These are phyloP conservation scores for Zangia roseola DNA, from an alignment of 768 basidiomycete genomes.

Conservation along the genomic window DNA sequence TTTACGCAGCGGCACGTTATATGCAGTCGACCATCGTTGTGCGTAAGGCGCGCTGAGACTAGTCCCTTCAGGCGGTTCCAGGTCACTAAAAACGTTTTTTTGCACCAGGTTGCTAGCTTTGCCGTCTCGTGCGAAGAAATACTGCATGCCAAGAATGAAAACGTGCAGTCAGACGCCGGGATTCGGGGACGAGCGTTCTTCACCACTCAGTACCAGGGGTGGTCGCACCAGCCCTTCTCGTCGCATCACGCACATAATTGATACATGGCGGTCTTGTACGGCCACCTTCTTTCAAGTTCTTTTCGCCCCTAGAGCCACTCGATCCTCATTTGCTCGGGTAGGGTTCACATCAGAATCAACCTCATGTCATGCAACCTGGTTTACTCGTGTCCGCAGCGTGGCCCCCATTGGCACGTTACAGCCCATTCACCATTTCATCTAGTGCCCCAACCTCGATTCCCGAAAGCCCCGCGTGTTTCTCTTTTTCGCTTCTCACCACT, in stretches of 20 bases:
- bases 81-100: slow-evolving; percentile 10
- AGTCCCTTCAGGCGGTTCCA: background rate
- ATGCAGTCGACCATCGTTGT: background rate
- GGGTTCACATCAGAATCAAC: slow-evolving; percentile 34
- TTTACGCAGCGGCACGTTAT: slow-evolving; percentile 21
- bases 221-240: slow-evolving; percentile 1
- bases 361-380: slow-evolving; percentile 39
- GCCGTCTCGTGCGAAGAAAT: slow-evolving; percentile 6
- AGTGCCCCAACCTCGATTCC: slow-evolving; percentile 22
- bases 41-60: slow-evolving; percentile 4
- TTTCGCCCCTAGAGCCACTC: slow-evolving; percentile 34
- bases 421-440: slow-evolving; percentile 30
- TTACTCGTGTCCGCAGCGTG: slow-evolving; percentile 37
- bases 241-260: slow-evolving; percentile 12
- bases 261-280: slow-evolving; percentile 21
- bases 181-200: slow-evolving; percentile 8
- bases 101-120: slow-evolving; percentile 3
- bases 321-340: slow-evolving; percentile 37
- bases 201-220: background rate
- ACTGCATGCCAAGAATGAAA: slow-evolving; percentile 7
- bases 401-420: slow-evolving; percentile 26
- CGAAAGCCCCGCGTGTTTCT: slow-evolving; percentile 23
- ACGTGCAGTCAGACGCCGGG: slow-evolving; percentile 11
- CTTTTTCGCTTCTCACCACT: slow-evolving; percentile 28
- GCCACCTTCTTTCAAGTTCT: slow-evolving; percentile 20